Percentiles rank a stretch among this genome's conserved stretches.
Conservation (phyloP, 2,329 filamentous ascomycete genomes). For the Xylariaceae sp. region DNA sequence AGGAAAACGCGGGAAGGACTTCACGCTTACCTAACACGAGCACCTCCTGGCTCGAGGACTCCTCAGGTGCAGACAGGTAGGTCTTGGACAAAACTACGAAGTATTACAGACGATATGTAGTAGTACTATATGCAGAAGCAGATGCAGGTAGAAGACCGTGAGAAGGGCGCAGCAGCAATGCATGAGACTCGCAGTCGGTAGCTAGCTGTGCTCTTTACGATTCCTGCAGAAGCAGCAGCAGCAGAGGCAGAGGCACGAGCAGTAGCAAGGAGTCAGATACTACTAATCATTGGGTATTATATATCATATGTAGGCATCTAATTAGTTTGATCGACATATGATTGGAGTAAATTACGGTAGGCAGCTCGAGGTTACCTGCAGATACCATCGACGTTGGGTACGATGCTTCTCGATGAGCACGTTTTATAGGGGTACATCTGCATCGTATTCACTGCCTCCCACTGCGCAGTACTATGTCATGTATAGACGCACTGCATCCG, state of each 20-base stretch:
- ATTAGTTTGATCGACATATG: not conserved
- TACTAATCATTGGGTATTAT: too few relatives aligned
- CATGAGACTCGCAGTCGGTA: slow-evolving; percentile 13
- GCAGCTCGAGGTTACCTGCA: not conserved
- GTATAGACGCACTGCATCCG: not conserved
- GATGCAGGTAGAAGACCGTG: slow-evolving; percentile 16
- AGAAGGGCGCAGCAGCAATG: slow-evolving; percentile 3
- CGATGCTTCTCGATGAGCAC: not conserved
- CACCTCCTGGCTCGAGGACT: not conserved
- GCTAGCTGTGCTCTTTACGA: not conserved
- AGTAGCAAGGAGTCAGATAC: too few relatives aligned
- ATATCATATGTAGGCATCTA: not conserved
- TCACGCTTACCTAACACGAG: slow-evolving; percentile 16
- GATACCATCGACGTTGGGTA: not conserved
- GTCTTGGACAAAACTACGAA: not conserved
- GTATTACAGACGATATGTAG: not conserved
- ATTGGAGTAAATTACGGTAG: not conserved
- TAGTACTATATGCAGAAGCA: slow-evolving; percentile 2
- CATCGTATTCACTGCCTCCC: not conserved
- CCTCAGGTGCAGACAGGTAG: too few relatives aligned
- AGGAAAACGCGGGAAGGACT: slow-evolving; percentile 2
- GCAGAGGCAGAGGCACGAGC: too few relatives aligned
- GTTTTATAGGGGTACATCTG: not conserved
- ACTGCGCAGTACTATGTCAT: not conserved
- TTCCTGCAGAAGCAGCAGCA: not conserved